phyloP scores from a whole-genome alignment of 2,329 filamentous ascomycete species.

The Botrytis hyacinthi region DNA sequence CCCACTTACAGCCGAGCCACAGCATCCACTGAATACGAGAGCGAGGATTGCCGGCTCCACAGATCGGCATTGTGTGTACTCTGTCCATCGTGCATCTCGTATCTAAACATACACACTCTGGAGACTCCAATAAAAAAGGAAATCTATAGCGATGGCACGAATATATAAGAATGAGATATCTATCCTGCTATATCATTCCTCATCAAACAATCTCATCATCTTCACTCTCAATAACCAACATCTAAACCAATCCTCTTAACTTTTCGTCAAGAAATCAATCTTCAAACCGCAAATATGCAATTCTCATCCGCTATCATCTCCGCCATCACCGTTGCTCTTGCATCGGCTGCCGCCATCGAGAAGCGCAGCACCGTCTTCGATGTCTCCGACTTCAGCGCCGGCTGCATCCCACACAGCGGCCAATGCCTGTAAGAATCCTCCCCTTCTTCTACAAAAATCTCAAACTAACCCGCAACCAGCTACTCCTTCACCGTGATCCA shows the following conservation, averaged over 20 bases:
- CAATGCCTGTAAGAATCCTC: background rate
- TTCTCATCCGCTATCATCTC: background rate
- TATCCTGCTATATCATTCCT: background rate
- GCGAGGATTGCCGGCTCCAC: slow-evolving; percentile 37
- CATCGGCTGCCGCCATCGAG: background rate
- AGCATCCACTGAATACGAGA: slow-evolving; percentile 43
- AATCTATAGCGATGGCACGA: background rate
- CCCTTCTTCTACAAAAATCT: too few species aligned
- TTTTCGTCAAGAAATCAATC: background rate
- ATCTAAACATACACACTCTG: background rate
- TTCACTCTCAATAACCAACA: background rate
- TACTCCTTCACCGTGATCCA: background rate
- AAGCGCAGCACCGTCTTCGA: background rate
- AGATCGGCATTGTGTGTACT: background rate
- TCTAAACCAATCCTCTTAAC: background rate
- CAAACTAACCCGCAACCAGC: background rate
- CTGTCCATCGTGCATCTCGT: background rate
- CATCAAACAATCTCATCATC: background rate
- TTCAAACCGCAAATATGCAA: slow-evolving; percentile 1
- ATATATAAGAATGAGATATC: background rate
- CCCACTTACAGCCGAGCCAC: background rate
- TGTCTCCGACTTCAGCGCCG: background rate
- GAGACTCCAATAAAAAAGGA: background rate
- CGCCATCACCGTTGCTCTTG: slow-evolving; percentile 5
- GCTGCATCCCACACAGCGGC: background rate